Base-by-base conservation (phyloP, 2,329 filamentous ascomycete genomes). In the Periconia sp. region DNA sequence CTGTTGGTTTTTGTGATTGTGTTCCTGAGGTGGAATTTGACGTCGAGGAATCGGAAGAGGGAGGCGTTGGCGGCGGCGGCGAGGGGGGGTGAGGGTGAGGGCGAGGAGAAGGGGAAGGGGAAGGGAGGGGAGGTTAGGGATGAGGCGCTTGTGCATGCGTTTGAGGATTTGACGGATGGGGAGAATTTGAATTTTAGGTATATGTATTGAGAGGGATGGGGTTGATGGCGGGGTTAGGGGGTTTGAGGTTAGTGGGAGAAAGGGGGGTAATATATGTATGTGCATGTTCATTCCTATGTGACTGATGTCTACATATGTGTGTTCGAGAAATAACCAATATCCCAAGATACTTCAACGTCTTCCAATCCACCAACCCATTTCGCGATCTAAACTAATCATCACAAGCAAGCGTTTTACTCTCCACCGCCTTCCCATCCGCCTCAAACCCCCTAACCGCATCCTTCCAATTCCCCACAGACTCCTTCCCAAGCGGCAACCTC, bases 151-250 rank as follows among this genome's bases (percentile, higher is more conserved):
- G 65, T 76, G 9, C 81, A 85, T 61, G 83, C 82, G 1, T 87
- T 85, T 65, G 84, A 86, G 64, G 85, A 87, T 65, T 73, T 85
- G 64, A 87, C 85, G 6, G 85, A 87, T 64, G 76, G 72, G 69
- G 81, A 86, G 76, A 87, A 87, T 62, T 61, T 78, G 27, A 81
- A 81, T 56, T 86, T 86, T 69, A 76, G 83, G 54, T 86, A 87
- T 63, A 79, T 83, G 42, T 69, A 62, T 49, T 27, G 23, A 27
- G 23, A 27, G 23, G 5, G 23, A 5, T 27, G 23, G 23, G 23
- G 3, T 8, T 27, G 23, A 8, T 27, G 23, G 8, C 5, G 23
- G 8, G 23, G 23, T 27, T 27, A 8, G 3, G 23, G 23, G 3
- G 23, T 27, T 27, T 72, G 64, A 35, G 6, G 11, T 37, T 33